A percentile compares a stretch with the other conserved stretches of the same genome.
Conservation (phyloP, 495 filamentous ascomycete genomes). For the Talaromyces nanjingensis region DNA sequence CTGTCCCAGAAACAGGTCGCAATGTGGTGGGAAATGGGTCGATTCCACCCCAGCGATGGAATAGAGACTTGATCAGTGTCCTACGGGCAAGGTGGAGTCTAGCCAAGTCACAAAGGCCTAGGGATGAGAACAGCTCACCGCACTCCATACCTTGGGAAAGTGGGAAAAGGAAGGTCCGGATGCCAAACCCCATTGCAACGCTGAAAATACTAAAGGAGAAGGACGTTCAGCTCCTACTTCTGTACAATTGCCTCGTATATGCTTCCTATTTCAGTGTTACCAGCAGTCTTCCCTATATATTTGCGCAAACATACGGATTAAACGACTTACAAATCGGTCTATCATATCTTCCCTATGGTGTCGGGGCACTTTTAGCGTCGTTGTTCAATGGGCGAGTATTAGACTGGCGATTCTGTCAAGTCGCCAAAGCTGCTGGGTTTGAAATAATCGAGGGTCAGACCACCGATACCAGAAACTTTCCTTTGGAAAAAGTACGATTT, state of each 20-base stretch:
- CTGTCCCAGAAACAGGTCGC: conserved; percentile 64
- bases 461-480: conserved; percentile 28
- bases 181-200: conserved; percentile 20
- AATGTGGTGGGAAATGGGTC: conserved; percentile 65
- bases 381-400: conserved; percentile 73
- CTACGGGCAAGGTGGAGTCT: neutral
- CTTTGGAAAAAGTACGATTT: conserved; percentile 30
- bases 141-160: no score
- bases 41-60: neutral
- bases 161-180: conserved; percentile 10
- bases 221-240: conserved; percentile 46
- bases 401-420: conserved; percentile 42
- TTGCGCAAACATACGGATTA: conserved; percentile 21
- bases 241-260: conserved; percentile 32
- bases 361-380: conserved; percentile 68
- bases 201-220: conserved; percentile 41
- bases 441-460: conserved; percentile 36
- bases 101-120: neutral
- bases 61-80: neutral
- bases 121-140: no score
- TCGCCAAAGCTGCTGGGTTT: conserved; percentile 25
- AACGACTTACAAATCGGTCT: conserved; percentile 30
- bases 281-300: conserved; percentile 24
- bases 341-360: conserved; percentile 30
- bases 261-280: conserved; percentile 32